phyloP scores from a whole-genome alignment of 352 stramenopile genomes.

The Globisporangium irregulare region DNA sequence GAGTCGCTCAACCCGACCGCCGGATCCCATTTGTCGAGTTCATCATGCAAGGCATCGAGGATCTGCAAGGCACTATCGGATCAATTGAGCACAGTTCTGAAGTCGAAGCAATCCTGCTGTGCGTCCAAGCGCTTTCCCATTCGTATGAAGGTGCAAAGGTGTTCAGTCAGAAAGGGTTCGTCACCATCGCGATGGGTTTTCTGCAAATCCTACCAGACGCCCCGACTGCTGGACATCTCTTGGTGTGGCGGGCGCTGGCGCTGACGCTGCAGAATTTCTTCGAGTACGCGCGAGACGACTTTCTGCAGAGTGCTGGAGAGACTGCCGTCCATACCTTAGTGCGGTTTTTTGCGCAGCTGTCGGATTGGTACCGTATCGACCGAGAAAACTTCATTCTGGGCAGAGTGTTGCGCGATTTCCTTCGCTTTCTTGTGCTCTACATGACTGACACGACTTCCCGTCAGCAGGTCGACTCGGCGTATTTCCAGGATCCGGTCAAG shows the following conservation, averaged over 20 bases:
- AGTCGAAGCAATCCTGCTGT: conserved; percentile 18
- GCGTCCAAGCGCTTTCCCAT: conserved; percentile 18
- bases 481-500: background rate
- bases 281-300: background rate
- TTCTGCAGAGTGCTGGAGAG: background rate
- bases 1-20: background rate
- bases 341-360: conserved; percentile 8
- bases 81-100: conserved; percentile 3
- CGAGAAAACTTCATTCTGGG: conserved; percentile 5
- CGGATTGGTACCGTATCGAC: conserved; percentile 8
- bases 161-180: conserved; percentile 15
- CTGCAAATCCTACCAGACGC: conserved; percentile 1
- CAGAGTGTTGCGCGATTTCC: conserved; percentile 10
- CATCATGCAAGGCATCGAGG: conserved; percentile 12
- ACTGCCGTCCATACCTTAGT: background rate
- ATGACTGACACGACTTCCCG: background rate
- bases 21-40: conserved; percentile 10
- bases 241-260: conserved; percentile 15
- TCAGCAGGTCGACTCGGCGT: background rate
- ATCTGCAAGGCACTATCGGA: background rate
- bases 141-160: conserved; percentile 7
- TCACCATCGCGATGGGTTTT: conserved; percentile 6
- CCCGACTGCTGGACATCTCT: background rate
- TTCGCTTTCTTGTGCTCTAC: conserved; percentile 13
- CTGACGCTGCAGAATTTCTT: conserved; percentile 14